Evolutionary conservation across 2,329 filamentous ascomycete genomes (phyloP).

Genomic region (Fusarium mundagurra): DNA sequence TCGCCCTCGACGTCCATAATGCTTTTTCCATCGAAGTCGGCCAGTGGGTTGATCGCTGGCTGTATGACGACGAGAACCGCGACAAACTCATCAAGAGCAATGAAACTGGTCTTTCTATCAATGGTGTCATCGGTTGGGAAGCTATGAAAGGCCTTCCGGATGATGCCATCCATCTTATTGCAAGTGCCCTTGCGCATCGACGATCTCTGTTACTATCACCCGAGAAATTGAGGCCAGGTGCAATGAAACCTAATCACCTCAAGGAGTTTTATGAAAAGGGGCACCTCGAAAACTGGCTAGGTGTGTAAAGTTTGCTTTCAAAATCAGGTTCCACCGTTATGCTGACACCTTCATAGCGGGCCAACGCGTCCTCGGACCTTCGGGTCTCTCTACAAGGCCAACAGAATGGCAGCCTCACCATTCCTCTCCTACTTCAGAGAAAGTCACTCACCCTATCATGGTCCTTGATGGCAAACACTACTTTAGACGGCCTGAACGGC

Average conservation of each 20-base stretch:
- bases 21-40: constrained; percentile 44
- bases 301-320: constrained; percentile 36
- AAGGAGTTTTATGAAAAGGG: constrained; percentile 39
- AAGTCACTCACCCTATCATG: constrained; percentile 30
- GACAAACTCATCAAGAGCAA: constrained; percentile 40
- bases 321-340: not conserved
- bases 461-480: constrained; percentile 41
- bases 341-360: constrained; percentile 43
- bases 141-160: constrained; percentile 45
- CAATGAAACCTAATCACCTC: constrained; percentile 40
- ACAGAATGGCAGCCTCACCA: constrained; percentile 36
- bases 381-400: constrained; percentile 44
- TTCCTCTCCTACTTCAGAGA: constrained; percentile 29
- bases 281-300: constrained; percentile 50
- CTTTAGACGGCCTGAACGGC: constrained; percentile 24
- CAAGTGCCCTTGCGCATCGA: constrained; percentile 48
- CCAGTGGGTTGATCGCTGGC: constrained; percentile 52
- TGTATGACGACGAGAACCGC: constrained; percentile 43
- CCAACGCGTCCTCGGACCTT: constrained; percentile 39
- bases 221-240: not conserved
- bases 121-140: not conserved
- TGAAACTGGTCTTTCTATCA: constrained; percentile 41
- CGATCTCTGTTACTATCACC: constrained; percentile 41
- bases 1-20: constrained; percentile 42
- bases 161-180: constrained; percentile 42